Base-by-base conservation (phyloP, 2,329 filamentous ascomycete genomes). In the Cladosporium sp. region DNA sequence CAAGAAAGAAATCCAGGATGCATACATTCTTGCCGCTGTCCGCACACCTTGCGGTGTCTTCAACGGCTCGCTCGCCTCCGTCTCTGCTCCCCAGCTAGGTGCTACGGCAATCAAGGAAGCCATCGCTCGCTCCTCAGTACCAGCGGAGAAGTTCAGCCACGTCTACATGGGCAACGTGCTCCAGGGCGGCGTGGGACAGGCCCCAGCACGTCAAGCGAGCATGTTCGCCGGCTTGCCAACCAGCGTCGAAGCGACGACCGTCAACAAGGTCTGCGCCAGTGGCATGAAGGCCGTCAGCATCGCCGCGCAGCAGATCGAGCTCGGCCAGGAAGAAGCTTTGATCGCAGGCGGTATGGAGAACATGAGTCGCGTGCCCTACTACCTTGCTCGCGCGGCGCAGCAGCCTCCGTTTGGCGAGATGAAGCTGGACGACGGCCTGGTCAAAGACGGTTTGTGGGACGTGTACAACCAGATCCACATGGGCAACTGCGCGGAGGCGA, bases 81-180 rank as follows among this genome's bases (percentile, higher is more conserved):
- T 98, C 36, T 84, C 93, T 3, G 94, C 93, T 11, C 91, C 95
- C n/a, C 86, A 91, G 75, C 90, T 99, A 57, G 95, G 92, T 71
- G 92, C 94, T 34, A 88, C 89, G 18, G 95, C 93, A 66, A 98
- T 99, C 82, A 95, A 93, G 79, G 90, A 92, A 57, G 95, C 95
- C 32, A 80, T 99, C 64, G 87, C 90, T 72, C 96, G 95, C 80
- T 96, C 93, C 62, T 89, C 88, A 70, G 86, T 98, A 7, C 93
- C 95, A 1, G 79, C 88, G 62, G 88, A 90, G 38, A 91, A 90
- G 76, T 92, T 98, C 74, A 91, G 90, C 69, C 91, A 96, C 80
- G 92, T 98, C 18, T 98, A 98, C 83, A 96, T 98, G 92, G 95
- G 95, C 76, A 96, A 97, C 75, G 95, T 98, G 11, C 85, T 98